Conservation (phyloP, 306 rosid genomes). For the Oemleria cerasiformis region DNA sequence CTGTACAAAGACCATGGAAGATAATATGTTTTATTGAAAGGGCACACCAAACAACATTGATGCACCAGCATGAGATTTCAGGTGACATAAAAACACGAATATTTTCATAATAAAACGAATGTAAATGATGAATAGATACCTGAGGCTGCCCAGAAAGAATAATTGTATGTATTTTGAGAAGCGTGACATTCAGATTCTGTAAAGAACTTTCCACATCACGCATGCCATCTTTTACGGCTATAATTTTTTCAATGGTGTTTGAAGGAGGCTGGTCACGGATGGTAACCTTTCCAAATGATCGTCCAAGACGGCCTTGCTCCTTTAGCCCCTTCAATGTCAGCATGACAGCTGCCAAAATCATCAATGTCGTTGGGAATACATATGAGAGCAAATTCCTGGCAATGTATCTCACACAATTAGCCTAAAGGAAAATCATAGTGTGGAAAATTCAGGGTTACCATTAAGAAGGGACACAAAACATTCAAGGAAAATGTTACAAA, state of each 20-base stretch:
- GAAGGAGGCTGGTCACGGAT: conserved; percentile 94
- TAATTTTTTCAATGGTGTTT: conserved; percentile 87
- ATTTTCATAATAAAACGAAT: not conserved
- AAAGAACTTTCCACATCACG: conserved; percentile 67
- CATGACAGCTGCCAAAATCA: conserved; percentile 69
- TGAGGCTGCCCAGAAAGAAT: conserved; percentile 90
- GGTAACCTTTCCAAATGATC: conserved; percentile 73
- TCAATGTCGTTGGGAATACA: conserved; percentile 62
- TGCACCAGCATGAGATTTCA: not conserved
- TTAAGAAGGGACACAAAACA: not conserved
- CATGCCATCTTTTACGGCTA: conserved; percentile 94
- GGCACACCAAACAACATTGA: not conserved
- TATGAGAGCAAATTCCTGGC: conserved; percentile 80
- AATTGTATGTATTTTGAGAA: conserved; percentile 75
- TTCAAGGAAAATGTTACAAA: not conserved
- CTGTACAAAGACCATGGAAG: not conserved
- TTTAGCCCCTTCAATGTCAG: conserved; percentile 76
- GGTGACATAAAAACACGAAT: not conserved
- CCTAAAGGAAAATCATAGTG: conserved; percentile 1
- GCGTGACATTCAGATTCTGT: conserved; percentile 75
- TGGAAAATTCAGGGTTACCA: conserved; percentile 1
- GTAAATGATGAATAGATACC: conserved; percentile 41
- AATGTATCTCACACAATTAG: conserved; percentile 32
- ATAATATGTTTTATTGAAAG: not conserved
- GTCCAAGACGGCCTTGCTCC: conserved; percentile 97